phyloP scores from a whole-genome alignment of 2,329 filamentous ascomycete species.

The Alternaria rosae region DNA sequence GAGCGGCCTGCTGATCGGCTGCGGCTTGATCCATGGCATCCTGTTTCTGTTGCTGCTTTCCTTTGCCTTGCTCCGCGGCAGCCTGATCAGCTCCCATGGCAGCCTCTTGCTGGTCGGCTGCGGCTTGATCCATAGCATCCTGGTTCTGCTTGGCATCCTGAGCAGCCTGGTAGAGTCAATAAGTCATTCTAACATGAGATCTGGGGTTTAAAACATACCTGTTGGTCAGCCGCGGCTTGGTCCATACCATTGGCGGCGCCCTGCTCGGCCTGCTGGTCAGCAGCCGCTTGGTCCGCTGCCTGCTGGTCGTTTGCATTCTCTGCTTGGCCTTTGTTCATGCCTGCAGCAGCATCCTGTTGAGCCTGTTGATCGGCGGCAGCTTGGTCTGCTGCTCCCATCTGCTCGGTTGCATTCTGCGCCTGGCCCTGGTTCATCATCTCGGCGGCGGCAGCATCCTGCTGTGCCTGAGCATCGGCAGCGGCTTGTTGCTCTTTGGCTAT shows the following conservation, averaged over 20 bases:
- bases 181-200: neutral
- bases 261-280: neutral
- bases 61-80: conserved; percentile 6
- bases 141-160: neutral
- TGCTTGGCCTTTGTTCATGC: neutral
- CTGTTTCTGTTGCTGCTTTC: conserved; percentile 3
- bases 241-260: neutral
- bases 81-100: conserved; percentile 1
- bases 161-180: neutral
- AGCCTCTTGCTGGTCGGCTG: conserved; percentile 4
- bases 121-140: neutral
- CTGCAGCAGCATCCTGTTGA: neutral
- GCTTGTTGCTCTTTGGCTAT: conserved; percentile 16
- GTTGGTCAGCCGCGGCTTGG: conserved; percentile 2
- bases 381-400: neutral
- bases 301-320: neutral
- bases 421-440: conserved; percentile 3
- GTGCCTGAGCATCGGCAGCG: conserved; percentile 3
- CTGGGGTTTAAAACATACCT: neutral
- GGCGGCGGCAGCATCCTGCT: neutral
- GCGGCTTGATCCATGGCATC: conserved; percentile 1
- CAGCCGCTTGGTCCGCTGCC: conserved; percentile 1
- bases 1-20: conserved; percentile 5
- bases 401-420: neutral
- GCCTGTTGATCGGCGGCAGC: conserved; percentile 11